Base-by-base conservation (phyloP, 768 basidiomycete species). In the Termitomyces eurrhizus region DNA sequence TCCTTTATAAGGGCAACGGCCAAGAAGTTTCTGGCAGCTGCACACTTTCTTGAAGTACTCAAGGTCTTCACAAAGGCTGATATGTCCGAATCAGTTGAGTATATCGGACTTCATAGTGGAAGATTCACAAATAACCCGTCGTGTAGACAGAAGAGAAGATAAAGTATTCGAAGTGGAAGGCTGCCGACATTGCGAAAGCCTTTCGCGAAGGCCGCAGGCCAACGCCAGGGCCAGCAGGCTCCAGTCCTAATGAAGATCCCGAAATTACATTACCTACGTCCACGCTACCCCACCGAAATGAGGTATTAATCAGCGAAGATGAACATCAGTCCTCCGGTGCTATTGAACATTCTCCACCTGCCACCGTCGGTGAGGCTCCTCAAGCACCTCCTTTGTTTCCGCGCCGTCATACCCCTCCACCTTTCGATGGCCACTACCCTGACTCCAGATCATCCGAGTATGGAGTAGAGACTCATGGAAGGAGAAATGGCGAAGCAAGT, bases 101-200 rank as follows among this genome's bases (percentile, higher is more conserved):
- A 69, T 29, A 84, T 67, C 13, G 16, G 51, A 8, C 64, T 29
- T 36, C 33, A 35, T 59, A 33, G 44, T 54, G 60, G 13, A 33
- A 18, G 35, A 45, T 7, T 18, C 24, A 32, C 26, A 18, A 42
- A 35, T 48, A 8, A 24, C 42, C 60, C 52, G 35, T 9, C 2
- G 36, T 64, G 35, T 39, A 96, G 93, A 84, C 86, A 63, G 87
- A 87, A 65, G 90, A 90, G 63, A 98, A 97, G 74, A 84, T 96
- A 39, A 87, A 85, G 58, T 99, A 98, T 74, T 85, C 95, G 4
- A 93, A 97, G 72, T 99, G 97, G 95, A 98, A 98, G 72, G 96
- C 96, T 41, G 89, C 90, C 13, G 94, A 97, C 63, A 95, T 98
- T 21, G 86, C 92, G 18, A 98, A 92, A 72, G 95, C 96, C 1